Evolutionary conservation across 208 protist species (phyloP).

Genomic region (Leishmania gerbilli): DNA sequence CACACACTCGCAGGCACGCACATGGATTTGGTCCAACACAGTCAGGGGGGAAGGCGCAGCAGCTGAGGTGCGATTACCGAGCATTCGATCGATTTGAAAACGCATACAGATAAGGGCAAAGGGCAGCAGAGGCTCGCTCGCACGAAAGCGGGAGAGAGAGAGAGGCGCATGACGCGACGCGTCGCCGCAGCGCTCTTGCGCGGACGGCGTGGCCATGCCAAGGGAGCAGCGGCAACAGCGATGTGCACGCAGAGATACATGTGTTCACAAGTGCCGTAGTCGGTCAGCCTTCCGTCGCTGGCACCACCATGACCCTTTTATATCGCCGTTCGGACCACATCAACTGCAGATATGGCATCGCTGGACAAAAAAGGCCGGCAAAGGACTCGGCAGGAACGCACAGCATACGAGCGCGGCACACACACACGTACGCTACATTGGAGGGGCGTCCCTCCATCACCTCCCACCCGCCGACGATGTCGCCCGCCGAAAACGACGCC

Average conservation of each 20-base stretch:
- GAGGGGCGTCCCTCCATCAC: constrained; percentile 4
- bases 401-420: constrained; percentile 12
- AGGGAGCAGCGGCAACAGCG: neutral
- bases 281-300: neutral
- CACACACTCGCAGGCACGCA: neutral
- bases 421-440: constrained; percentile 15
- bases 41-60: neutral
- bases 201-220: neutral
- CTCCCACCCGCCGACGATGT: constrained; percentile 19
- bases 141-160: neutral
- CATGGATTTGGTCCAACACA: neutral
- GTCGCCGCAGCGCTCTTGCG: neutral
- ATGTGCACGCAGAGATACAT: neutral
- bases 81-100: neutral
- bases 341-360: constrained; percentile 9
- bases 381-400: constrained; percentile 21
- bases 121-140: neutral
- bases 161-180: neutral
- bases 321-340: constrained; percentile 19
- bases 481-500: constrained; percentile 11
- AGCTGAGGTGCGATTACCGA: neutral
- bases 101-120: neutral
- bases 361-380: constrained; percentile 7
- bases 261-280: neutral
- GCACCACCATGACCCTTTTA: neutral